phyloP scores from a whole-genome alignment of 2,329 filamentous ascomycete genomes.

The Penicillium sp. region DNA sequence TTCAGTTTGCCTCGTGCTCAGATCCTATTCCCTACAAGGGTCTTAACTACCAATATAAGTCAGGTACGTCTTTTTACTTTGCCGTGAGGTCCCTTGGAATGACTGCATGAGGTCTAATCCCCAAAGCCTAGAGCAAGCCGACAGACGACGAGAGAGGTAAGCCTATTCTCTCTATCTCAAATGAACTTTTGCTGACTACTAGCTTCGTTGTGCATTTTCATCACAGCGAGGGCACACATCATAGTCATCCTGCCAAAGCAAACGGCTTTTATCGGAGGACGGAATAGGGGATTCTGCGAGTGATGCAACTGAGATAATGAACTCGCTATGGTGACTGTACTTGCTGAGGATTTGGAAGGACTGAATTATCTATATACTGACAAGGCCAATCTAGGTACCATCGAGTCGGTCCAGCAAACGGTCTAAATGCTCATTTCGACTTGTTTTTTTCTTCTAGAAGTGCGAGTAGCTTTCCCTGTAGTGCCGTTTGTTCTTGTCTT shows the following conservation, averaged over 20 bases:
- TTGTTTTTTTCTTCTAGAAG: slow-evolving; percentile 3
- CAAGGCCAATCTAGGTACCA: slow-evolving; percentile 1
- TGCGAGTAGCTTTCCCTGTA: slow-evolving; percentile 3
- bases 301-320: slow-evolving; percentile 11
- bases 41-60: slow-evolving; percentile 3
- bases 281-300: slow-evolving; percentile 4
- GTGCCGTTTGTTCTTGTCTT: too few species aligned
- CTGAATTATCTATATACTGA: slow-evolving; percentile 8
- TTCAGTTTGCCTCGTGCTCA: slow-evolving; percentile 7
- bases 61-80: slow-evolving; percentile 8
- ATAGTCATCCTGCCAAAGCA: slow-evolving; percentile 8
- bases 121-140: slow-evolving; percentile 8
- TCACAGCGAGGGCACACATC: slow-evolving; percentile 9
- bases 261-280: slow-evolving; percentile 3
- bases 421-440: slow-evolving; percentile 2
- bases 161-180: slow-evolving; percentile 7
- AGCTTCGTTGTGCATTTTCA: slow-evolving; percentile 8
- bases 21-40: slow-evolving; percentile 8
- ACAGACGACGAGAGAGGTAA: slow-evolving; percentile 1
- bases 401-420: not conserved
- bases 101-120: slow-evolving; percentile 6
- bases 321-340: slow-evolving; percentile 12
- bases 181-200: slow-evolving; percentile 13
- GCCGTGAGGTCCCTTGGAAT: slow-evolving; percentile 7
- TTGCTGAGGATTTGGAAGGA: slow-evolving; percentile 12